Evolutionary conservation across 176 grass and related monocot species (phyloP).

Genomic region (Oryza australiensis): DNA sequence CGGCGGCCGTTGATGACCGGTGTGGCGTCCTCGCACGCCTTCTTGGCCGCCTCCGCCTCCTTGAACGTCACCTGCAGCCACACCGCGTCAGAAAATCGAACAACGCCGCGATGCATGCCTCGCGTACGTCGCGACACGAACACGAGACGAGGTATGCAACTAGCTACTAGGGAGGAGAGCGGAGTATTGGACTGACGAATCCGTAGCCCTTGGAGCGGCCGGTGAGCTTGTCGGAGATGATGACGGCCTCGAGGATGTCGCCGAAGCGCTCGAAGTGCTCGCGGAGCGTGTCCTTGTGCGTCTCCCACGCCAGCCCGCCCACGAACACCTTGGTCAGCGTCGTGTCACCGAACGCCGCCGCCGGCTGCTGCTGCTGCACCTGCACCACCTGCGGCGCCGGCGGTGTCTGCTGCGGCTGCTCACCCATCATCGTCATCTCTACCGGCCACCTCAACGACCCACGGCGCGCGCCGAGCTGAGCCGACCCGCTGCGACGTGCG

Average conservation of each 20-base stretch:
- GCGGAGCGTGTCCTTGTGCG: conserved; percentile 90
- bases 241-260: conserved; percentile 96
- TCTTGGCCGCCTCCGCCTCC: conserved; percentile 91
- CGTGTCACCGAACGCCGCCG: conserved; percentile 75
- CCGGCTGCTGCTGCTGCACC: not conserved
- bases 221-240: conserved; percentile 99
- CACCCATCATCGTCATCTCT: conserved; percentile 34
- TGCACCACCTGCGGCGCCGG: not conserved
- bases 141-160: not conserved
- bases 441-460: too few relatives aligned
- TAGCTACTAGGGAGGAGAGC: not conserved
- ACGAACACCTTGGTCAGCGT: conserved; percentile 99
- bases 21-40: conserved; percentile 86
- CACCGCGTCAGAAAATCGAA: not conserved
- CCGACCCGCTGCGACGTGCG: not conserved
- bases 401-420: not conserved
- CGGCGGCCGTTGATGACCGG: conserved; percentile 94
- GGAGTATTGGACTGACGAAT: conserved; percentile 48
- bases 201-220: conserved; percentile 99
- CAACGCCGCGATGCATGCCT: not conserved
- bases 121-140: too few relatives aligned
- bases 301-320: conserved; percentile 95
- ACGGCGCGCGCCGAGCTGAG: not conserved
- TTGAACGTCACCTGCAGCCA: conserved; percentile 85
- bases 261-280: conserved; percentile 91